Conservation (phyloP, 2,329 filamentous ascomycete genomes). For the Alternaria gaisen region DNA sequence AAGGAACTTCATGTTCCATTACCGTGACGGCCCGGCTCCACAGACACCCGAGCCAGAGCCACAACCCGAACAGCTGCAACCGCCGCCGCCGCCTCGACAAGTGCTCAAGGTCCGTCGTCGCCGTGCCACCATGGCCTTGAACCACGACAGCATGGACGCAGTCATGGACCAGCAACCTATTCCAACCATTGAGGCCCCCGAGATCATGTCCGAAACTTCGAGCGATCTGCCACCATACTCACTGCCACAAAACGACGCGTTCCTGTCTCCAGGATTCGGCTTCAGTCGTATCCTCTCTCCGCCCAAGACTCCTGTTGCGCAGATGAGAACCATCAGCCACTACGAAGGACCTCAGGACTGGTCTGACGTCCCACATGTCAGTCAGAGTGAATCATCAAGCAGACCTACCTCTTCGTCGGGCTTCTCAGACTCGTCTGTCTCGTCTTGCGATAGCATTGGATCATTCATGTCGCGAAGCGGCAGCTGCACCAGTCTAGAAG, state of each 20-base stretch:
- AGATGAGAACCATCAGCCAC: slow-evolving; percentile 43
- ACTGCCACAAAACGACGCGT: slow-evolving; percentile 44
- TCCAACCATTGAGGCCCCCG: slow-evolving; percentile 61
- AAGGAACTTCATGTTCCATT: slow-evolving; percentile 60
- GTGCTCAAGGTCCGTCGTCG: slow-evolving; percentile 60
- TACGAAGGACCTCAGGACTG: slow-evolving; percentile 43
- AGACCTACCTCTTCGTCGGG: slow-evolving; percentile 67
- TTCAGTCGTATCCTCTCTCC: slow-evolving; percentile 55
- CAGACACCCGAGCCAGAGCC: slow-evolving; percentile 57
- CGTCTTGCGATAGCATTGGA: slow-evolving; percentile 65
- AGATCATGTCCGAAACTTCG: slow-evolving; percentile 43
- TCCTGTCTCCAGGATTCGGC: slow-evolving; percentile 53
- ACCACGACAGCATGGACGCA: slow-evolving; percentile 35
- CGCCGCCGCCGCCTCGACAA: slow-evolving; percentile 57
- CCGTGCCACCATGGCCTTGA: slow-evolving; percentile 47
- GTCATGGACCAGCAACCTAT: slow-evolving; percentile 49
- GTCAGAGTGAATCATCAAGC: slow-evolving; percentile 56
- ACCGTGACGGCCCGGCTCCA: slow-evolving; percentile 56
- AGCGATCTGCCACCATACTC: slow-evolving; percentile 37
- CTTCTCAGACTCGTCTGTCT: slow-evolving; percentile 69
- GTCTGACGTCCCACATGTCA: slow-evolving; percentile 42
- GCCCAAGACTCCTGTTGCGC: slow-evolving; percentile 60
- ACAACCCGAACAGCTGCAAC: slow-evolving; percentile 46
- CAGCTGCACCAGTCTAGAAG: slow-evolving; percentile 69
- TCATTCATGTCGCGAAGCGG: slow-evolving; percentile 66